Base-by-base conservation (phyloP, 2,329 filamentous ascomycete species). In the Fusarium sp. region DNA sequence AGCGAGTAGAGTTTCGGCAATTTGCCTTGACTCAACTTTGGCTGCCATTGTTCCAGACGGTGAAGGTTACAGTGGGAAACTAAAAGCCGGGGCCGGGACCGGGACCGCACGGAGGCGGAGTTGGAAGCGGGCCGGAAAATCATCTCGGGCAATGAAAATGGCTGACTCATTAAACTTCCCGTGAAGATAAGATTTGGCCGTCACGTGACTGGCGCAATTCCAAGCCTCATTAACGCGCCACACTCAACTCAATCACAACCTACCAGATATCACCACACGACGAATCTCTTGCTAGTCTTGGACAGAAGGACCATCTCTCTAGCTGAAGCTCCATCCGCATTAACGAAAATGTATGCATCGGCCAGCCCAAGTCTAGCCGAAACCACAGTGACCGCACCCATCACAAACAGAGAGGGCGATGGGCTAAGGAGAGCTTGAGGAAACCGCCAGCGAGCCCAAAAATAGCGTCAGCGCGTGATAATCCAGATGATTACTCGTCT, bases 371-470 rank as follows among this genome's bases (percentile, higher is more conserved):
- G 42, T 27, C 42, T 4, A 7, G 22, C 14, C 8, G 42, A 46
- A 46, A 46, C 42, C 14, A 1, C 14, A 24, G 42, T 46, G 14
- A 17, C 22, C 7, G 7, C 42, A 46, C 22, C 22, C 22, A 46
- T 46, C 42, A 46, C 42, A 27, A 42, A 46, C 42, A 24, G 7
- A 44, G 20, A 46, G 22, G 42, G 42, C 22, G 2, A 10, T 16
- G 22, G 5, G 14, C 40, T 16, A 94, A 93, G 79, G 88, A 90
- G 55, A 94, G 91, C 79, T 86, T 95, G 63, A 91, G 94, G 79
- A 97, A 97, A 85, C 91, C 93, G 72, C 89, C 93, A 20, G 90
- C 92, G 27, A 93, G 84, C 71, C 40, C 55, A 38, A 14, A 7
- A 5, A 40, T 22, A 38, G 22, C 3, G 4, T 5, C 55, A 29